Percentiles rank a stretch among this genome's conserved stretches.
phyloP scores from a whole-genome alignment of 2,329 filamentous ascomycete genomes.

The Akanthomyces muscarius region DNA sequence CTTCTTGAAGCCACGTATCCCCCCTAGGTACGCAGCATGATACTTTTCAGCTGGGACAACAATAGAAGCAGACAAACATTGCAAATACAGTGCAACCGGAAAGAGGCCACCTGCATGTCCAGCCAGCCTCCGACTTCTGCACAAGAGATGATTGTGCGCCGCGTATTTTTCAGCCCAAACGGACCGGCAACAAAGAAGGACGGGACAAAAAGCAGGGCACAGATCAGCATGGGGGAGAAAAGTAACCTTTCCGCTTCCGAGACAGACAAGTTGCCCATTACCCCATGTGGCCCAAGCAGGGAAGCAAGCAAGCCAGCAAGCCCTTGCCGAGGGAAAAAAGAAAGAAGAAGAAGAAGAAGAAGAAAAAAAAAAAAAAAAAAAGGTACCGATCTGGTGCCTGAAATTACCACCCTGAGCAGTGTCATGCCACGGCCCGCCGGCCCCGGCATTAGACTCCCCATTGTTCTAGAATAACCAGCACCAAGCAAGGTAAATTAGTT shows the following conservation, averaged over 20 bases:
- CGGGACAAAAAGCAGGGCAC: neutral
- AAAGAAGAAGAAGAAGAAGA: too few species aligned
- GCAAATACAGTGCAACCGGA: too few species aligned
- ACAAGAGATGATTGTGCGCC: neutral
- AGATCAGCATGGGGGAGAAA: neutral
- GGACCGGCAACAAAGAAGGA: neutral
- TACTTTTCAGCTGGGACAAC: neutral
- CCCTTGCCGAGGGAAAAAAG: neutral
- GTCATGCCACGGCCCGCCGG: conserved; percentile 1
- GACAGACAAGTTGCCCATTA: neutral
- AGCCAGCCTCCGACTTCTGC: neutral
- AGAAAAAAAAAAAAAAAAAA: too few species aligned
- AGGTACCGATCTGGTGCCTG: conserved; percentile 13
- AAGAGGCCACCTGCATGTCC: neutral
- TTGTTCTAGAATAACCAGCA: conserved; percentile 3
- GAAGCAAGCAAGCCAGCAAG: neutral
- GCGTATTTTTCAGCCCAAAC: neutral
- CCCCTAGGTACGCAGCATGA: neutral
- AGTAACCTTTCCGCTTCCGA: neutral
- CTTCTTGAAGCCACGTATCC: neutral
- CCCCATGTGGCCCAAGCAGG: too few species aligned
- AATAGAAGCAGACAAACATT: too few species aligned
- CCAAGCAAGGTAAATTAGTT: neutral
- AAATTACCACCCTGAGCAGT: neutral
- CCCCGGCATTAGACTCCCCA: neutral